Percentiles rank a stretch among this genome's conserved stretches.
Conservation (phyloP, 2,329 filamentous ascomycete species). For the Talaromyces piceae region DNA sequence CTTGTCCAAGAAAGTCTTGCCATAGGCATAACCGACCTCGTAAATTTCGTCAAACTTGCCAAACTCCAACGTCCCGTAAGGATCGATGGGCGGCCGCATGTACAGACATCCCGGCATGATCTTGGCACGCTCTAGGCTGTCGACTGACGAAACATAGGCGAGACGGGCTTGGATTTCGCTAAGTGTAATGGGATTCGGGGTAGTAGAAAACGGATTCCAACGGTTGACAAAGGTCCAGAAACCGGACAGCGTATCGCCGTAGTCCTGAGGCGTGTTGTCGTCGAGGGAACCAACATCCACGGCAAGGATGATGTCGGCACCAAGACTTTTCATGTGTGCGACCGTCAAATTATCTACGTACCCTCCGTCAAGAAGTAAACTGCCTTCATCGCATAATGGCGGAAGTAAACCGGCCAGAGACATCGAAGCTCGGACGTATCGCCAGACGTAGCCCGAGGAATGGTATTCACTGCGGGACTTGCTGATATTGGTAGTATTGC, state of each 20-base stretch:
- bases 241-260: conserved; percentile 88
- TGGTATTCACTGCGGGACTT: conserved; percentile 88
- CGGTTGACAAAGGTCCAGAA: conserved; percentile 93
- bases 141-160: conserved; percentile 90
- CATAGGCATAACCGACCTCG: conserved; percentile 77
- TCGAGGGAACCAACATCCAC: conserved; percentile 90
- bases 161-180: conserved; percentile 93
- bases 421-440: conserved; percentile 95
- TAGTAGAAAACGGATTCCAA: conserved; percentile 89
- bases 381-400: conserved; percentile 91
- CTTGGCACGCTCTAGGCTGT: conserved; percentile 90
- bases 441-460: conserved; percentile 94
- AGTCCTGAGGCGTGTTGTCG: conserved; percentile 83
- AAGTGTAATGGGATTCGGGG: conserved; percentile 86
- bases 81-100: conserved; percentile 90
- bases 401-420: conserved; percentile 86
- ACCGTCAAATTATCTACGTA: conserved; percentile 98
- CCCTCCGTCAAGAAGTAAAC: conserved; percentile 91
- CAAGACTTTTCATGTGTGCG: conserved; percentile 90
- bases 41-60: conserved; percentile 98
- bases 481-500: conserved; percentile 98
- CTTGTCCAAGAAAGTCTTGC: conserved; percentile 68
- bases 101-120: conserved; percentile 85
- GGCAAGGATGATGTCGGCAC: conserved; percentile 89
- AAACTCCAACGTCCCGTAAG: conserved; percentile 91